Base-by-base conservation (phyloP, 2,329 filamentous ascomycete species). In the Aspergillus hiratsukae region DNA sequence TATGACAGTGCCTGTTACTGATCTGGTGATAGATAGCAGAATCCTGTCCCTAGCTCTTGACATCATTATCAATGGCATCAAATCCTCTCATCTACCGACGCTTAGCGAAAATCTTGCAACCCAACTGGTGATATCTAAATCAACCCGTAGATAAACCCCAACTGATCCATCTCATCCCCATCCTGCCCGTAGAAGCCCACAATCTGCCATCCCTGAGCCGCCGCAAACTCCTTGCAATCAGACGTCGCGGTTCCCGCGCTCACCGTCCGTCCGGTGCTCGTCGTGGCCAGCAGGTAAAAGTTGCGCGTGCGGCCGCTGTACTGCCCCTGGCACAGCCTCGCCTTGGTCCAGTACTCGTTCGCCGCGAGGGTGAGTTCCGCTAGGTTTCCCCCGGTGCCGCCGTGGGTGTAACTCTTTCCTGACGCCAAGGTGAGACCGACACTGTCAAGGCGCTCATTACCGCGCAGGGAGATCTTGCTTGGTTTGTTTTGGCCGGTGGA, bases 221-320 rank as follows among this genome's bases (percentile, higher is more conserved):
- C 80, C n/a, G 64, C 69, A 52, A 75, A 79, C 1, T 74, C 76
- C 4, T 69, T 64, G 64, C 82, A 85, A 57, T 80, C 77, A 10
- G 60, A 66, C 0, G 81, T 84, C 28, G 69, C 62, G 0, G 69
- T 76, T 1, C 83, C 82, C 2, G 76, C 68, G 11, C 68, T 65
- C 5, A 84, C 59, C 0, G 71, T 79, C 23, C 76, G 74, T 1
- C 81, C 81, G 0, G 70, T 54, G 61, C 76, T 82, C 1, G 81
- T 84, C 1, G 74, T 79, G n/a, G 82, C 80, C 55, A 75, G 62
- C 58, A 83, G 77, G 65, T 80, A 85, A 65, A 86, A 84, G 63
- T 78, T 78, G 31, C 83, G 77, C n/a, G 79, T 82, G 14, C 72
- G 63, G 23, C 63, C 64, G 57, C 75, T 69, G 61, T 78, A 75